Evolutionary conservation across 495 filamentous ascomycete genomes (phyloP).

Genomic region (Penicillium malachiteum): DNA sequence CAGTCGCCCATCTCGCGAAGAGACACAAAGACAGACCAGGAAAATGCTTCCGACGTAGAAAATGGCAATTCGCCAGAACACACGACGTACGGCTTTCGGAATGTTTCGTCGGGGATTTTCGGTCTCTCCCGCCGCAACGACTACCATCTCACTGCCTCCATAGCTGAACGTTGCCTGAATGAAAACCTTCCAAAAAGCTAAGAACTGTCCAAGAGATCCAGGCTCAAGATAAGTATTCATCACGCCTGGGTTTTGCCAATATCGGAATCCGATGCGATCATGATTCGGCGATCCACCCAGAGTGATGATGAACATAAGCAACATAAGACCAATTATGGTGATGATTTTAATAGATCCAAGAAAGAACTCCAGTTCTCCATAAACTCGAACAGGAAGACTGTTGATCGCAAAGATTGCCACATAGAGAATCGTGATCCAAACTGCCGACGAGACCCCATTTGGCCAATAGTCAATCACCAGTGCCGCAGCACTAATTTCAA

Average conservation of each 20-base stretch:
- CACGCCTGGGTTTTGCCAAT: slow-evolving; percentile 50
- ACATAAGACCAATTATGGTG: slow-evolving; percentile 44
- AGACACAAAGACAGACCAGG: slow-evolving; percentile 50
- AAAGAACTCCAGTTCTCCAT: slow-evolving; percentile 48
- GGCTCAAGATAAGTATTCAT: slow-evolving; percentile 42
- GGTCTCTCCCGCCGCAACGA: slow-evolving; percentile 76
- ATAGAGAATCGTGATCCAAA: slow-evolving; percentile 47
- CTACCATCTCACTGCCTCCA: slow-evolving; percentile 66
- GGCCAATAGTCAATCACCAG: slow-evolving; percentile 67
- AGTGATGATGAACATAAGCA: slow-evolving; percentile 50
- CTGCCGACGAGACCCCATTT: slow-evolving; percentile 30
- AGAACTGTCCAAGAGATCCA: slow-evolving; percentile 41
- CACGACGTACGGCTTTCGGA: slow-evolving; percentile 72
- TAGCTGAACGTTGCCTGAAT: slow-evolving; percentile 47
- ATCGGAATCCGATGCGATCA: slow-evolving; percentile 37
- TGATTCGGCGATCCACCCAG: slow-evolving; percentile 27
- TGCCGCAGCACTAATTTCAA: slow-evolving; percentile 65
- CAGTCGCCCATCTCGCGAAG: slow-evolving; percentile 14
- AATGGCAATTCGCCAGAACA: slow-evolving; percentile 78
- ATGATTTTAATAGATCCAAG: slow-evolving; percentile 46
- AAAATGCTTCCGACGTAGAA: slow-evolving; percentile 66
- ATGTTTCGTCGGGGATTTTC: slow-evolving; percentile 71
- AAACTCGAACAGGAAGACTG: slow-evolving; percentile 40
- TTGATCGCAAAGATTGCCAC: slow-evolving; percentile 44
- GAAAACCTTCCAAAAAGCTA: slow-evolving; percentile 41